Evolutionary conservation across 805 yeast species (phyloP).

Genomic region (Nakazawaea wyomingensis): DNA sequence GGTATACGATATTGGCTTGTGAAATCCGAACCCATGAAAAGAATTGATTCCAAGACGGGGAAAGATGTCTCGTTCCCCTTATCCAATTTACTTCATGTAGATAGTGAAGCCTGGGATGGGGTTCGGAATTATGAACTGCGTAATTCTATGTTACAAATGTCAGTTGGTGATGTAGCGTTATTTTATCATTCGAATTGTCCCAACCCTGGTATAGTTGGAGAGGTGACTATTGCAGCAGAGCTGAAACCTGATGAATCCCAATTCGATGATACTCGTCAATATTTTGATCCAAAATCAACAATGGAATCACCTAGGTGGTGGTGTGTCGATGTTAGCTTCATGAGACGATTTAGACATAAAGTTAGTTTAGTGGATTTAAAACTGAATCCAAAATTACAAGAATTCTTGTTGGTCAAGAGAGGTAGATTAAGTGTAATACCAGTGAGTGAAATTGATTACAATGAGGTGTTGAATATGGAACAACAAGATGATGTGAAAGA

Average conservation of each 20-base stretch:
- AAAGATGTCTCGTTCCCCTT: constrained; percentile 45
- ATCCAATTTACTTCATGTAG: constrained; percentile 33
- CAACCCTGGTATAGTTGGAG: constrained; percentile 50
- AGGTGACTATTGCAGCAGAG: constrained; percentile 30
- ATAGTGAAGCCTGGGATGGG: constrained; percentile 51
- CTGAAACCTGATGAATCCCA: constrained; percentile 37
- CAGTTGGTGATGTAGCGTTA: constrained; percentile 38
- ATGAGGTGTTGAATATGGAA: constrained; percentile 33
- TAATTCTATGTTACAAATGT: constrained; percentile 45
- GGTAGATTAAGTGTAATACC: constrained; percentile 49
- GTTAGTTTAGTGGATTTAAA: constrained; percentile 36
- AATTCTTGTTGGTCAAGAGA: constrained; percentile 41
- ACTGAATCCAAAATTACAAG: constrained; percentile 26
- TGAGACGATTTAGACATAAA: constrained; percentile 37
- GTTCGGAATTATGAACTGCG: constrained; percentile 55
- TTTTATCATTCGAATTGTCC: constrained; percentile 55
- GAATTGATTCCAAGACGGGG: constrained; percentile 43
- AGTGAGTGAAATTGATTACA: constrained; percentile 38
- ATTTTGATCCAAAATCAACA: constrained; percentile 43
- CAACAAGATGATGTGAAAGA: constrained; percentile 19
- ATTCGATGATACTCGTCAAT: constrained; percentile 36
- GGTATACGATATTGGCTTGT: constrained; percentile 42
- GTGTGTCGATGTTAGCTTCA: constrained; percentile 46
- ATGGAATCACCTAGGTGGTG: constrained; percentile 47
- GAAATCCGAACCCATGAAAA: constrained; percentile 48